phyloP scores from a whole-genome alignment of 768 basidiomycete genomes.

The Xerocomus spinulosus region DNA sequence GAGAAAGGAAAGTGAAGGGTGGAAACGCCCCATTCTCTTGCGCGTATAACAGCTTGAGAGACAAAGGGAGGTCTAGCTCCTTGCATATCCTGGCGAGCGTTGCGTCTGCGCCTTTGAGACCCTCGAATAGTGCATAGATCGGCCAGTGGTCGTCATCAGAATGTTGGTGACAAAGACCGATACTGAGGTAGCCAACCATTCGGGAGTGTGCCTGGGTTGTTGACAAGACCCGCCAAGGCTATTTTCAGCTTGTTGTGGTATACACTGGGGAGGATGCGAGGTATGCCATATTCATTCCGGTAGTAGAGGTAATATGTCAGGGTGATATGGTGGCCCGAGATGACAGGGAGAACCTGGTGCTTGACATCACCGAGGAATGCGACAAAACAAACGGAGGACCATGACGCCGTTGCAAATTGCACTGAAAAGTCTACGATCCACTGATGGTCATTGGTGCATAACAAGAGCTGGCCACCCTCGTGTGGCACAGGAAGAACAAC shows the following conservation, averaged over 20 bases:
- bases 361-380: slow-evolving; percentile 42
- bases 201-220: slow-evolving; percentile 25
- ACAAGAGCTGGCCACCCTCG: slow-evolving; percentile 46
- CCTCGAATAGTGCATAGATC: neutral
- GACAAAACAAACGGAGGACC: slow-evolving; percentile 29
- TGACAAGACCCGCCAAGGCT: slow-evolving; percentile 13
- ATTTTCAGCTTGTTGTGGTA: neutral
- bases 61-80: neutral
- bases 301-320: slow-evolving; percentile 37
- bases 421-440: slow-evolving; percentile 37
- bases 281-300: neutral
- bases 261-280: no score
- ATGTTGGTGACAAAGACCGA: slow-evolving; percentile 34
- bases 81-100: slow-evolving; percentile 3
- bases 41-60: slow-evolving; percentile 1
- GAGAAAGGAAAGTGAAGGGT: neutral
- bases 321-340: slow-evolving; percentile 43
- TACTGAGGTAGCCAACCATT: slow-evolving; percentile 31
- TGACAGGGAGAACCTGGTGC: slow-evolving; percentile 41
- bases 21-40: neutral
- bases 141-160: neutral
- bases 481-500: slow-evolving; percentile 43
- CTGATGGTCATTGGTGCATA: slow-evolving; percentile 33
- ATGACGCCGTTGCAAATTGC: neutral
- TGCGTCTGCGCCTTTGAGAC: slow-evolving; percentile 1